Evolutionary conservation across 306 rosid genomes (phyloP).

Genomic region (Pueraria montana): DNA sequence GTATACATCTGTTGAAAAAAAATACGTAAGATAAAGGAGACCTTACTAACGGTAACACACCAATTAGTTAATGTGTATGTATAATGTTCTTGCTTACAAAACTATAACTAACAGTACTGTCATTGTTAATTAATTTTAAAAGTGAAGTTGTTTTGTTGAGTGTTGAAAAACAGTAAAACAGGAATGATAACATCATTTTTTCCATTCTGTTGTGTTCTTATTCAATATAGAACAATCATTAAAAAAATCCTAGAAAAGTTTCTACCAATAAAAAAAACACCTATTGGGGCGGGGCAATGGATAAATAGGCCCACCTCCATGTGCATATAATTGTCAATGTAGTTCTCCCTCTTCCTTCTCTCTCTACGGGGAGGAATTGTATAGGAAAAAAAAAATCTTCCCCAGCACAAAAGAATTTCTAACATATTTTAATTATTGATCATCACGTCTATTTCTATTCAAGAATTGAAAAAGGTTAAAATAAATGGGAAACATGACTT

Average conservation of each 20-base stretch:
- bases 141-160: not conserved
- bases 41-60: not conserved
- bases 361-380: not conserved
- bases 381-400: not conserved
- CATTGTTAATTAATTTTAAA: not conserved
- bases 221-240: not conserved
- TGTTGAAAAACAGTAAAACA: not conserved
- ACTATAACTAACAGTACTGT: too few relatives aligned
- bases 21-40: too few relatives aligned
- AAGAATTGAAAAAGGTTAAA: not conserved
- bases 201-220: not conserved
- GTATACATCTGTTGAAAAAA: not conserved
- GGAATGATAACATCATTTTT: not conserved
- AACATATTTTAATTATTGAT: not conserved
- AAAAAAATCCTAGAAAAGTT: not conserved
- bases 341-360: not conserved
- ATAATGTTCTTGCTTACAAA: not conserved
- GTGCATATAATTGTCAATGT: slow-evolving; percentile 3
- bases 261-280: not conserved
- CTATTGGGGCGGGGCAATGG: too few relatives aligned
- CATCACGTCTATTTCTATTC: not conserved
- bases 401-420: too few relatives aligned
- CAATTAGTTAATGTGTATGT: not conserved
- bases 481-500: not conserved
- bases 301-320: not conserved